Conservation (phyloP, 2,329 filamentous ascomycete genomes). For the Gliomastix tumulicola region DNA sequence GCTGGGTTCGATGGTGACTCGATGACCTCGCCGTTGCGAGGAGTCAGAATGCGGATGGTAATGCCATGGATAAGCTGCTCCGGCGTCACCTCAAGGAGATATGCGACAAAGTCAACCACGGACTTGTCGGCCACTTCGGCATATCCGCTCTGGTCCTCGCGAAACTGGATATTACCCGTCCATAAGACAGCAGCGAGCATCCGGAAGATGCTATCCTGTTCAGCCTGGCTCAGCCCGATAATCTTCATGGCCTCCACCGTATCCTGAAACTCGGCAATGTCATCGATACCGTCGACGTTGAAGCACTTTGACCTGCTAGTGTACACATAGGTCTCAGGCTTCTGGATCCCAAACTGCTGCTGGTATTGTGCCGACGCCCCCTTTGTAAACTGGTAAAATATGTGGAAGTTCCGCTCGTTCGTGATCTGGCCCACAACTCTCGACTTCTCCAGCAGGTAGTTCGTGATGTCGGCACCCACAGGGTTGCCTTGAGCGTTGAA, state of each 20-base stretch:
- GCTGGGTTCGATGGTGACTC: conserved; percentile 77
- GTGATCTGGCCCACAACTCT: conserved; percentile 90
- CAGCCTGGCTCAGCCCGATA: conserved; percentile 79
- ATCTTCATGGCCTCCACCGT: conserved; percentile 91
- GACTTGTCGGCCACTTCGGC: conserved; percentile 82
- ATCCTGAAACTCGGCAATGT: conserved; percentile 80
- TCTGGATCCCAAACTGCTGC: conserved; percentile 83
- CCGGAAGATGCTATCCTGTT: conserved; percentile 95
- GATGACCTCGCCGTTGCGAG: conserved; percentile 58
- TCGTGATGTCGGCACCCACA: conserved; percentile 94
- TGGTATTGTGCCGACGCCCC: conserved; percentile 82
- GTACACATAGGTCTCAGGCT: conserved; percentile 87
- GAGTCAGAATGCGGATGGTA: conserved; percentile 77
- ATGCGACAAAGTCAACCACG: conserved; percentile 90
- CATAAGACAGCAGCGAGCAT: conserved; percentile 89
- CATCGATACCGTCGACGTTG: conserved; percentile 91
- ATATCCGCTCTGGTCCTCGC: conserved; percentile 83
- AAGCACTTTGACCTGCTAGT: conserved; percentile 92
- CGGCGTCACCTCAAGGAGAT: conserved; percentile 81
- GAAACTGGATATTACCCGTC: conserved; percentile 90
- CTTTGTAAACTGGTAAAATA: conserved; percentile 99
- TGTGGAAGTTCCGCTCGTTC: conserved; percentile 98
- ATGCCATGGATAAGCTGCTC: conserved; percentile 78
- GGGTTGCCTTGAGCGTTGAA: conserved; percentile 91
- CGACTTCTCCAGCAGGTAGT: conserved; percentile 93